A percentile compares a stretch with the other conserved stretches of the same genome.
Conservation (phyloP, 495 filamentous ascomycete species). For the Neurospora sublineolata region DNA sequence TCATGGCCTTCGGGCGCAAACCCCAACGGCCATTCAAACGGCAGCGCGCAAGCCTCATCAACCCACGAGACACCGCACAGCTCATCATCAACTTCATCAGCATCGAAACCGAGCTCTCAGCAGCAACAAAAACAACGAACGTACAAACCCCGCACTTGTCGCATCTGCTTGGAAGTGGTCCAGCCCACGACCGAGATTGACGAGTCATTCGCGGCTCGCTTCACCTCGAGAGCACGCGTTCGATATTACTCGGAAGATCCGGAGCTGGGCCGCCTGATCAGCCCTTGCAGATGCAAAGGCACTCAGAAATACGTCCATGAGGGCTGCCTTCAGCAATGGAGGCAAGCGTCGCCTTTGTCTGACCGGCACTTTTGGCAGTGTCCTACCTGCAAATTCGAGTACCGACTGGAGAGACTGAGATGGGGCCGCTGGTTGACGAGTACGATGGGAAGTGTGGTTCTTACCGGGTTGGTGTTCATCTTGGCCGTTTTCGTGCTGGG, state of each 20-base stretch:
- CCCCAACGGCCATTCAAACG: not conserved
- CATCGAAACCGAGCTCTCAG: not conserved
- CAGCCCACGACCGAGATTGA: slow-evolving; percentile 62
- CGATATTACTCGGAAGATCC: slow-evolving; percentile 66
- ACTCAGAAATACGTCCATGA: slow-evolving; percentile 90
- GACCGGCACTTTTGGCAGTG: slow-evolving; percentile 73
- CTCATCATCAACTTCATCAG: not conserved
- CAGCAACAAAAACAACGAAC: slow-evolving; percentile 29
- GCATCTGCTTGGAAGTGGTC: slow-evolving; percentile 85
- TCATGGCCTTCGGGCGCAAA: slow-evolving; percentile 6
- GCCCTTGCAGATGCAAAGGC: slow-evolving; percentile 88
- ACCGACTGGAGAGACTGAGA: slow-evolving; percentile 65
- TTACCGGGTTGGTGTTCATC: slow-evolving; percentile 61
- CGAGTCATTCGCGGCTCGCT: slow-evolving; percentile 45
- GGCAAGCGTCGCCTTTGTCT: slow-evolving; percentile 57
- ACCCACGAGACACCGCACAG: not conserved
- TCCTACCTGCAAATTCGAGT: slow-evolving; percentile 77
- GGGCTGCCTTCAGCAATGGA: slow-evolving; percentile 82
- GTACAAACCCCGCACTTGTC: slow-evolving; percentile 65
- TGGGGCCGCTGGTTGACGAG: slow-evolving; percentile 69
- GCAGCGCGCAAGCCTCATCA: not conserved
- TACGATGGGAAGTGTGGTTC: slow-evolving; percentile 43
- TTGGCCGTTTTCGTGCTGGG: slow-evolving; percentile 66
- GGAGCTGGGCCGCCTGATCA: slow-evolving; percentile 70
- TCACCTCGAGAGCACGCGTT: slow-evolving; percentile 51